Base-by-base conservation (phyloP, 2,329 filamentous ascomycete genomes). In the Calonectria pseudoturangicola region DNA sequence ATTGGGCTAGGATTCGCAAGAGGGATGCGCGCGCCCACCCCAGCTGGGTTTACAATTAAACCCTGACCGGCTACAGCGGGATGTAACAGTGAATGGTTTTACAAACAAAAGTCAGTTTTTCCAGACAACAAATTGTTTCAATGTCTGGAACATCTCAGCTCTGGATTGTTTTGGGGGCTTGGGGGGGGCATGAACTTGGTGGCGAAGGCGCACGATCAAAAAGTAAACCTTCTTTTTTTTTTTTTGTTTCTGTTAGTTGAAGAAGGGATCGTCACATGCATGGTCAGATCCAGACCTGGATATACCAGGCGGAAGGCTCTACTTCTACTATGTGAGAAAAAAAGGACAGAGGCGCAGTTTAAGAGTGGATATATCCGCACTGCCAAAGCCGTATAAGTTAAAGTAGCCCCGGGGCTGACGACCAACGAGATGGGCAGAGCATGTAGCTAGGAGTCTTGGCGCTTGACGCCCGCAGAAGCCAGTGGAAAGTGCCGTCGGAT, bases 231-330 rank as follows among this genome's bases (percentile, higher is more conserved):
- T 60, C 41, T 25, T 48, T 36, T 12, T 10, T 48, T 25, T 48
- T 36, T 12, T 10, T 48, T 25, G 21, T 21, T 21, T 21, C 21
- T 21, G 21, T 58, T 39, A 25, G 39, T 41, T 25, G 33, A 16
- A 30, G 33, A 36, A 60, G 33, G 33, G 54, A 60, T 60, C 54
- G 54, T 41, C 54, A 41, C 54, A 60, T 60, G 54, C 54, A 60
- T 60, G 54, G 36, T 41, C 36, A 27, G 54, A 41, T 21, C 21
- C 9, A 15, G 33, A 41, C 36, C 25, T 12, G 33, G 33, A 39
- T 60, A 60, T 60, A 60, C 25, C 30, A 10, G 21, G 54, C 21
- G 54, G 25, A 39, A 25, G 27, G 33, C 54, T 58, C 54, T 33
- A 13, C 5, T 9, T 36, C 1, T 36, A 36, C 33, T 36, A 12